Percentiles rank a stretch among this genome's conserved stretches.
phyloP scores from a whole-genome alignment of 805 yeast species.

The Yamadazyma akitaensis region DNA sequence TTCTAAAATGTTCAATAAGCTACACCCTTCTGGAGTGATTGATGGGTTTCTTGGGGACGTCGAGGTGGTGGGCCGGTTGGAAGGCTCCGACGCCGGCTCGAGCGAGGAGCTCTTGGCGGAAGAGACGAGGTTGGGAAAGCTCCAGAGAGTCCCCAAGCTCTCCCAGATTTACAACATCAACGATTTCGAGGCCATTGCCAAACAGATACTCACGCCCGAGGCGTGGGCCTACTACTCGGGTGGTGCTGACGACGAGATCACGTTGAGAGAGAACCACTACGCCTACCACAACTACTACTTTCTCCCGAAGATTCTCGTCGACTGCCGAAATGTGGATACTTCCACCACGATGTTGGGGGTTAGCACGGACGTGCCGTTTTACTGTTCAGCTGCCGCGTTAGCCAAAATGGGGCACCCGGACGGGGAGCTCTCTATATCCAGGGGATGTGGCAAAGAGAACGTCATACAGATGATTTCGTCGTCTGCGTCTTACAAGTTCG shows the following conservation, averaged over 20 bases:
- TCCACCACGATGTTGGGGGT: conserved; percentile 45
- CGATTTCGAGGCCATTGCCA: conserved; percentile 40
- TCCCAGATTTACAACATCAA: conserved; percentile 26
- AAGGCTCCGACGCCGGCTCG: neutral
- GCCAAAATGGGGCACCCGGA: conserved; percentile 42
- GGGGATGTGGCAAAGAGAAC: conserved; percentile 38
- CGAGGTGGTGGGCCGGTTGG: conserved; percentile 1
- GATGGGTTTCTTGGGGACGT: conserved; percentile 15
- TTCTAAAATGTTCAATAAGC: conserved; percentile 49
- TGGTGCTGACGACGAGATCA: conserved; percentile 85
- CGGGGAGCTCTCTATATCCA: conserved; percentile 41
- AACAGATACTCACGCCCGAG: conserved; percentile 22
- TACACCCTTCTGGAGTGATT: conserved; percentile 30
- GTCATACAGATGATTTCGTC: conserved; percentile 49
- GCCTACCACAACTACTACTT: conserved; percentile 84
- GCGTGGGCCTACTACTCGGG: conserved; percentile 42
- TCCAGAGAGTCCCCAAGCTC: conserved; percentile 25
- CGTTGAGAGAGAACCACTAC: conserved; percentile 80
- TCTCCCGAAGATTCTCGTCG: conserved; percentile 73
- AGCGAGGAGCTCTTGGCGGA: neutral
- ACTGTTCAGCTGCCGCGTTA: conserved; percentile 48
- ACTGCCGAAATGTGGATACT: conserved; percentile 65
- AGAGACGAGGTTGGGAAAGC: too few species aligned
- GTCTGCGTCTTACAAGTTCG: conserved; percentile 37
- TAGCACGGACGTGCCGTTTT: conserved; percentile 43